These are phyloP conservation scores for Emericellopsis terricola DNA, from an alignment of 495 filamentous ascomycete genomes.

Conservation along the genomic window DNA sequence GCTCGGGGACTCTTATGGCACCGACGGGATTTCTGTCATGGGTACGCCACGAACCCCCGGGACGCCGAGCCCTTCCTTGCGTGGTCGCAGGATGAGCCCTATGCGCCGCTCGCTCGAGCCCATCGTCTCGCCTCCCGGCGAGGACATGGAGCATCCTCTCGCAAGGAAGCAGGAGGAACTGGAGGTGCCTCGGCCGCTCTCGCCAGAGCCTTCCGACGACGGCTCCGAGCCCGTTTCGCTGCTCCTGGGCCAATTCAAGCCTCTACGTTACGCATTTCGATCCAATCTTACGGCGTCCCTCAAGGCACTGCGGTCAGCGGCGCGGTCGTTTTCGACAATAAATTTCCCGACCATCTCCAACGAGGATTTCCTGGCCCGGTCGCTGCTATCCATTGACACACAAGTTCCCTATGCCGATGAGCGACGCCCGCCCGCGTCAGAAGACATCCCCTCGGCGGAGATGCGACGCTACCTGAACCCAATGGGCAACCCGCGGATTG, in stretches of 20 bases:
- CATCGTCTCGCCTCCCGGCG: conserved; percentile 21
- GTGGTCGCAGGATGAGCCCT: conserved; percentile 13
- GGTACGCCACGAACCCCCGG: conserved; percentile 14
- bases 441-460: conserved; percentile 66
- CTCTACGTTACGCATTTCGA: conserved; percentile 48
- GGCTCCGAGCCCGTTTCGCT: conserved; percentile 2
- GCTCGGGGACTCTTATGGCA: conserved; percentile 20
- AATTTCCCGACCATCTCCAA: conserved; percentile 55
- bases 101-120: conserved; percentile 25
- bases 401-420: conserved; percentile 66
- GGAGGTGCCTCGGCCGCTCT: conserved; percentile 11
- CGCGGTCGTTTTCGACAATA: conserved; percentile 65
- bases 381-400: conserved; percentile 60
- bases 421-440: conserved; percentile 58
- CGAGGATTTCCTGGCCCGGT: conserved; percentile 80
- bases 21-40: conserved; percentile 19
- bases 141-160: conserved; percentile 25
- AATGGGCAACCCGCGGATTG: conserved; percentile 44
- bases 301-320: conserved; percentile 69
- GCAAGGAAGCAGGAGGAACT: conserved; percentile 21
- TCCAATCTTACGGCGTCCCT: conserved; percentile 92
- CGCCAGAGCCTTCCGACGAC: neutral
- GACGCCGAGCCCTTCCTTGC: neutral
- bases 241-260: conserved; percentile 11
- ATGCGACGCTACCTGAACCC: conserved; percentile 87